phyloP scores from a whole-genome alignment of 1,284 basidiomycete species.

The Apiotrichum montevideense region DNA sequence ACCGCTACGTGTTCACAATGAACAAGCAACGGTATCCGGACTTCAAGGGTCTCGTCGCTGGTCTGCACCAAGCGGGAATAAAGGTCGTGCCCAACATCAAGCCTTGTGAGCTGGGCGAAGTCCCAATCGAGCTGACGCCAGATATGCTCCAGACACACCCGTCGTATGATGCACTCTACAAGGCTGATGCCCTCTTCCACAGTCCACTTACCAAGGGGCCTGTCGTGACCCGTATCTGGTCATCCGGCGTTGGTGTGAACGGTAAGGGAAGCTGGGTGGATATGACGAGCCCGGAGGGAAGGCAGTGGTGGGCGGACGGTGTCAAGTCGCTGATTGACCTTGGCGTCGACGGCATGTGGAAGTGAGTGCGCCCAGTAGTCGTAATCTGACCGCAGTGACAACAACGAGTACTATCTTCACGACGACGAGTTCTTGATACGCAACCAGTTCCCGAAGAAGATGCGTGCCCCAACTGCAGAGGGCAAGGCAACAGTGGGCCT shows the following conservation, averaged over 20 bases:
- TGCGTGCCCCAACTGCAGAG: constrained; percentile 15
- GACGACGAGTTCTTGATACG: constrained; percentile 41
- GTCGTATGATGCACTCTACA: constrained; percentile 35
- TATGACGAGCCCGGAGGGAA: constrained; percentile 42
- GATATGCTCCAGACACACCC: constrained; percentile 41
- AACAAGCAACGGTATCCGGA: constrained; percentile 48
- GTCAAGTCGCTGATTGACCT: constrained; percentile 42
- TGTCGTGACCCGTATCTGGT: constrained; percentile 47
- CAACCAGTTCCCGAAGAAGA: constrained; percentile 24
- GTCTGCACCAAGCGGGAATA: constrained; percentile 46
- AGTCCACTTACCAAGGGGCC: constrained; percentile 34
- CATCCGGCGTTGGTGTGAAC: constrained; percentile 42
- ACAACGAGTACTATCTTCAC: constrained; percentile 49
- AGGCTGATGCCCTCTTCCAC: constrained; percentile 42
- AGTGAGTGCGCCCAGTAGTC: constrained; percentile 25
- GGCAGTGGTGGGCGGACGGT: constrained; percentile 48
- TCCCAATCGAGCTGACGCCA: neutral
- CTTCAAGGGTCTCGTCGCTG: constrained; percentile 44
- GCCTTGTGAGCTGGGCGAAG: constrained; percentile 28
- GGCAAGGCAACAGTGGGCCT: constrained; percentile 37
- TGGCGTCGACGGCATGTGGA: constrained; percentile 48
- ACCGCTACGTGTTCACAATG: constrained; percentile 48
- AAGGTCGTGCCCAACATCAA: constrained; percentile 49
- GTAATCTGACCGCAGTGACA: constrained; percentile 36
- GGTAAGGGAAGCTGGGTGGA: constrained; percentile 48